Evolutionary conservation across 306 rosid species (phyloP).

Genomic region (Cucurbita maxima): DNA sequence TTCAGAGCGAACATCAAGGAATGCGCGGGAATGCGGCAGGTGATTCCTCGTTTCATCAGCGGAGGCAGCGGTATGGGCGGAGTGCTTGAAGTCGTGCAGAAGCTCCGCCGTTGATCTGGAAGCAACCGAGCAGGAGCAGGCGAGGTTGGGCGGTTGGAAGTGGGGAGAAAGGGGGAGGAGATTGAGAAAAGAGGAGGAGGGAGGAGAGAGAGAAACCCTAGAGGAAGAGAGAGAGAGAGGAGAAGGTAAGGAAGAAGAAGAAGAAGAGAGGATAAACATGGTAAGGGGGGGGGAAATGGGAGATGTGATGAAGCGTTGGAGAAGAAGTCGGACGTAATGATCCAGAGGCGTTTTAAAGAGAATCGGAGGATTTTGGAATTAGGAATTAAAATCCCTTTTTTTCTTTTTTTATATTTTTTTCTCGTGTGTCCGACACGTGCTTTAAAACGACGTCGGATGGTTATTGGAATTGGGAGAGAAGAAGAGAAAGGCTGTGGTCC

Average conservation of each 20-base stretch:
- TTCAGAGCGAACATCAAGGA: conserved; percentile 24
- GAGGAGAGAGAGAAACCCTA: conserved; percentile 4
- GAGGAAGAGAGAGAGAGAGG: conserved; percentile 4
- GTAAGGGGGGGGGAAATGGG: not conserved
- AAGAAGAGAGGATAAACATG: conserved; percentile 29
- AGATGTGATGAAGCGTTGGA: conserved; percentile 2
- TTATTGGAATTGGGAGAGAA: too few species aligned
- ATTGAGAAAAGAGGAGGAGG: conserved; percentile 4
- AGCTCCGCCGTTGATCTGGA: conserved; percentile 31
- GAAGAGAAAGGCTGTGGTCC: too few species aligned
- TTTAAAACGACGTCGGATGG: too few species aligned
- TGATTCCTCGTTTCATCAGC: conserved; percentile 4
- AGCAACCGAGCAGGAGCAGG: conserved; percentile 16
- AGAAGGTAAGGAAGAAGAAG: conserved; percentile 15
- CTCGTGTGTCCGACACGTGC: too few species aligned
- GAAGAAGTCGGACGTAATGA: not conserved
- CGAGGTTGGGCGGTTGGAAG: not conserved
- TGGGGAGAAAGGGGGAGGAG: conserved; percentile 18
- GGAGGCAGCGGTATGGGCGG: not conserved
- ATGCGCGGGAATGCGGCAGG: conserved; percentile 23
- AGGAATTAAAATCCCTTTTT: too few species aligned
- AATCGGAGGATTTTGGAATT: not conserved
- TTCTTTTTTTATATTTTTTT: too few species aligned
- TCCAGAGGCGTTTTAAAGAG: not conserved
- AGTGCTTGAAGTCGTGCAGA: conserved; percentile 17